These are phyloP conservation scores for Rosa chinensis DNA, from an alignment of 306 rosid species.

Conservation along the genomic window DNA sequence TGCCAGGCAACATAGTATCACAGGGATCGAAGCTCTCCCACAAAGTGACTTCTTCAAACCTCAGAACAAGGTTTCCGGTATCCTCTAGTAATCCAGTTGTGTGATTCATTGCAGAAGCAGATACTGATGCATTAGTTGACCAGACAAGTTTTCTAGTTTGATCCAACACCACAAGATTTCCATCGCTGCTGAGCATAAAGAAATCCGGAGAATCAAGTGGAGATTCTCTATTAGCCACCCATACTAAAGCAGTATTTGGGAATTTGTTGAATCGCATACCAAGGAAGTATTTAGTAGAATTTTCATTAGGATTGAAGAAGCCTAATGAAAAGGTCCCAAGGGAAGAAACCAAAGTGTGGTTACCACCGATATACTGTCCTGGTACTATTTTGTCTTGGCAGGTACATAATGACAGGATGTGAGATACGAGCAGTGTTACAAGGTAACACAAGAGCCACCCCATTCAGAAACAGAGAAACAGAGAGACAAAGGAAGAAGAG, in stretches of 20 bases:
- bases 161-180: constrained; percentile 23
- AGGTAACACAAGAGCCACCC: not conserved
- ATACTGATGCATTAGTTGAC: constrained; percentile 14
- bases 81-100: not conserved
- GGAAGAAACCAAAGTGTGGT: constrained; percentile 47
- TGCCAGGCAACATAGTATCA: constrained; percentile 33
- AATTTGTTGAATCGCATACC: constrained; percentile 24
- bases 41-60: not conserved
- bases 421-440: not conserved
- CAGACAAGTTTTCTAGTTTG: not conserved
- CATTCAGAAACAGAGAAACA: not conserved
- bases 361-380: constrained; percentile 28
- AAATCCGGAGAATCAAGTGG: constrained; percentile 33
- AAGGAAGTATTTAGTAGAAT: constrained; percentile 51
- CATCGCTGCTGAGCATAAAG: constrained; percentile 5
- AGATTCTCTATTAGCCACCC: constrained; percentile 65
- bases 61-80: constrained; percentile 21
- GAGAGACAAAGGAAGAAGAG: not conserved
- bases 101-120: not conserved
- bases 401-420: not conserved
- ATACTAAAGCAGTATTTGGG: constrained; percentile 21
- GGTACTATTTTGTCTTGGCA: not conserved
- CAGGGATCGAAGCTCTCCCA: constrained; percentile 54
- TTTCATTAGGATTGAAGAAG: constrained; percentile 50
- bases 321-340: constrained; percentile 47